Evolutionary conservation across 2,329 filamentous ascomycete species (phyloP).

Genomic region (Chrysoporthe cubensis): DNA sequence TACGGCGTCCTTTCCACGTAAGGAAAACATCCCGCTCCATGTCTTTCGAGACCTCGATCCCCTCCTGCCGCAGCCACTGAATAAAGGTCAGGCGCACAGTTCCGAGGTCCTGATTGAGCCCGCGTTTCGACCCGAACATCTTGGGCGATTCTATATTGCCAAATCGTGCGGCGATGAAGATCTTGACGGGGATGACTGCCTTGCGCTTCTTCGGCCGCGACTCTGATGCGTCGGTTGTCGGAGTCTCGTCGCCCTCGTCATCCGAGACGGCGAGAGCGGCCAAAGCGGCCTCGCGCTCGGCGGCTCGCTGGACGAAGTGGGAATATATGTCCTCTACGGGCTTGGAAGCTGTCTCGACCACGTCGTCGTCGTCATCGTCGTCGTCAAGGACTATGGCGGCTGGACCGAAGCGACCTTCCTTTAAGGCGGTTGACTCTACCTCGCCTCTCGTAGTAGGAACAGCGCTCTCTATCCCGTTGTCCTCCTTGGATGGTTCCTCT

Average conservation of each 20-base stretch:
- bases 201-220: background rate
- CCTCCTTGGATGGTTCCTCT: constrained; percentile 29
- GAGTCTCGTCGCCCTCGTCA: constrained; percentile 21
- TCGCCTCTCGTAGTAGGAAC: constrained; percentile 8
- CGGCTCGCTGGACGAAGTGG: constrained; percentile 50
- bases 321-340: constrained; percentile 47
- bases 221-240: background rate
- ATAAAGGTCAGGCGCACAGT: constrained; percentile 15
- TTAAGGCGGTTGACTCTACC: background rate
- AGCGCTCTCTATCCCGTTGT: constrained; percentile 25
- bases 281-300: constrained; percentile 37
- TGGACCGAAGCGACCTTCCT: constrained; percentile 13
- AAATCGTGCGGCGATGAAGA: constrained; percentile 72
- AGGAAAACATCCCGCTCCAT: constrained; percentile 67
- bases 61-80: constrained; percentile 2
- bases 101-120: constrained; percentile 21
- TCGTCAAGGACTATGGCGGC: constrained; percentile 33
- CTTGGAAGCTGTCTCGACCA: background rate
- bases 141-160: constrained; percentile 40
- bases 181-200: constrained; percentile 46
- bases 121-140: constrained; percentile 26
- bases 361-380: constrained; percentile 30
- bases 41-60: constrained; percentile 18
- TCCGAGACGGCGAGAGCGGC: constrained; percentile 29
- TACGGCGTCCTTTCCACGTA: constrained; percentile 73